phyloP scores from a whole-genome alignment of 2,329 filamentous ascomycete species.

The Penicillium thymicola region DNA sequence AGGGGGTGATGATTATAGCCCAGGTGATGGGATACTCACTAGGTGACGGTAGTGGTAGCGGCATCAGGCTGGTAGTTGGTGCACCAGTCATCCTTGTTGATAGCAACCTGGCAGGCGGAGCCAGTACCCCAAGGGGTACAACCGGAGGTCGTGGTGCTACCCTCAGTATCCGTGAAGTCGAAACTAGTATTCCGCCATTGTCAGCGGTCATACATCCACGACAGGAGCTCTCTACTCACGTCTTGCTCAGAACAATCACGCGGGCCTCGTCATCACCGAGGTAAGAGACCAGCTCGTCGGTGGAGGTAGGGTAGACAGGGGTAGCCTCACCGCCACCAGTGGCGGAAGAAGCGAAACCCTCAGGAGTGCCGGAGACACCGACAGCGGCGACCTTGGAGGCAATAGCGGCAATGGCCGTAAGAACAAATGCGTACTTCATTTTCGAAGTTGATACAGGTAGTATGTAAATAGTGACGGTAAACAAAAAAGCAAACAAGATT shows the following conservation, averaged over 20 bases:
- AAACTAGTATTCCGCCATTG: neutral
- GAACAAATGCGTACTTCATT: conserved; percentile 5
- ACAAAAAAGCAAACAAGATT: neutral
- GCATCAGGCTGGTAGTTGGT: conserved; percentile 4
- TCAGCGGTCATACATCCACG: neutral
- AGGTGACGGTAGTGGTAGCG: conserved; percentile 3
- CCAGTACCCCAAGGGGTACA: conserved; percentile 8
- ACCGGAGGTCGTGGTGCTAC: neutral
- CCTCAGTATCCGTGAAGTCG: conserved; percentile 9
- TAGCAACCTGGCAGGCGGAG: conserved; percentile 6
- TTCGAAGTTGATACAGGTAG: neutral
- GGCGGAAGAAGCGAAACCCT: conserved; percentile 7
- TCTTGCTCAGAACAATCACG: conserved; percentile 10
- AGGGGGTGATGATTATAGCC: too few species aligned
- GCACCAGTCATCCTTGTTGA: conserved; percentile 10
- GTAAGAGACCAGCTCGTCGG: conserved; percentile 8
- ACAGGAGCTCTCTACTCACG: neutral
- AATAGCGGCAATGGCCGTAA: conserved; percentile 1
- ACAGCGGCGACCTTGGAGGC: conserved; percentile 5
- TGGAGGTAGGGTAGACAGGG: conserved; percentile 5
- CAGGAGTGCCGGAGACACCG: conserved; percentile 4
- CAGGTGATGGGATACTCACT: neutral
- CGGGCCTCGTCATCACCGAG: conserved; percentile 6
- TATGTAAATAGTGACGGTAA: neutral
- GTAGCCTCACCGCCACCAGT: conserved; percentile 8